A percentile compares a stretch with the other conserved stretches of the same genome.
phyloP scores from a whole-genome alignment of 2,329 filamentous ascomycete species.

The Acarospora socialis region DNA sequence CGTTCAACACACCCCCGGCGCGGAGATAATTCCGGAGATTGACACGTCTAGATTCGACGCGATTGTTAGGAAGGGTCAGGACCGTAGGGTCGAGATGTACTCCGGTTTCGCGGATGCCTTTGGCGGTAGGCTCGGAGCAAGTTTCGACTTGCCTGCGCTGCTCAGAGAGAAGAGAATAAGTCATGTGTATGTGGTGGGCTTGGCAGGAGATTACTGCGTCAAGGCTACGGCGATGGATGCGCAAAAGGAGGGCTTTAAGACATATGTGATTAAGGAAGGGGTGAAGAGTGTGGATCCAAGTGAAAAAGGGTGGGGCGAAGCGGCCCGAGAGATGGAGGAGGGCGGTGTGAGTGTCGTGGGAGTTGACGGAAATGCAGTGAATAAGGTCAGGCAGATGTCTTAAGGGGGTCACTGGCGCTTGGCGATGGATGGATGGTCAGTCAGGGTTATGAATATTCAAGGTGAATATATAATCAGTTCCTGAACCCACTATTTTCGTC shows the following conservation, averaged over 20 bases:
- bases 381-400: slow-evolving; percentile 25
- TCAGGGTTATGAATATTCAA: no score
- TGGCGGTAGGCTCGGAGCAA: slow-evolving; percentile 25
- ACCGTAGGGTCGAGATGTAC: slow-evolving; percentile 76
- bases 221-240: slow-evolving; percentile 69
- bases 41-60: slow-evolving; percentile 43
- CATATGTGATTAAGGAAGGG: slow-evolving; percentile 64
- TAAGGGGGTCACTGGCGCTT: no score
- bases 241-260: slow-evolving; percentile 56
- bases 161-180: slow-evolving; percentile 49
- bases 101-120: slow-evolving; percentile 81
- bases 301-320: slow-evolving; percentile 38
- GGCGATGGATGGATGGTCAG: no score
- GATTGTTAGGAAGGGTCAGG: slow-evolving; percentile 64
- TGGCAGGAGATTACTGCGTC: slow-evolving; percentile 87
- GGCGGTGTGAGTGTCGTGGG: slow-evolving; percentile 50
- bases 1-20: slow-evolving; percentile 58
- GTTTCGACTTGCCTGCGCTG: slow-evolving; percentile 45
- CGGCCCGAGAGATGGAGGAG: slow-evolving; percentile 39
- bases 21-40: slow-evolving; percentile 60
- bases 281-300: slow-evolving; percentile 56
- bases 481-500: no score
- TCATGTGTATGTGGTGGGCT: slow-evolving; percentile 70
- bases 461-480: no score
- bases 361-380: slow-evolving; percentile 42